These are phyloP conservation scores for Ceratobasidium sp. DNA, from an alignment of 1,284 basidiomycete genomes.

Conservation along the genomic window DNA sequence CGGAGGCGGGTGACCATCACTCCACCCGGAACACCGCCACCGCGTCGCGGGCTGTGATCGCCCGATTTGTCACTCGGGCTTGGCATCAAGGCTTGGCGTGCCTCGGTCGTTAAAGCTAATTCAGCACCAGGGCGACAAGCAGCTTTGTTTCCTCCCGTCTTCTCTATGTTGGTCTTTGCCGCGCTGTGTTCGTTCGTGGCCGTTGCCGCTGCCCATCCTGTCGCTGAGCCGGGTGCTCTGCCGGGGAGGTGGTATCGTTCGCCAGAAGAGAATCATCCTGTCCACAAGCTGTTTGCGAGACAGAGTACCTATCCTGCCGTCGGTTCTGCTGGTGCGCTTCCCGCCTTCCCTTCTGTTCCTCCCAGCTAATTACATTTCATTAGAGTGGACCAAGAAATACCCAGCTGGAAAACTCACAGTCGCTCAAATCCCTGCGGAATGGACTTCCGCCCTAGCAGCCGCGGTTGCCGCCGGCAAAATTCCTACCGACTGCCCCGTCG, in stretches of 20 bases:
- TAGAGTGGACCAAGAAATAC: conserved; percentile 45
- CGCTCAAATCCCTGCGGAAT: conserved; percentile 63
- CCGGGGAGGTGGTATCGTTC: conserved; percentile 58
- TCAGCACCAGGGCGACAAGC: too few relatives aligned
- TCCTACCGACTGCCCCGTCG: conserved; percentile 69
- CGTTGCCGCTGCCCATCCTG: neutral
- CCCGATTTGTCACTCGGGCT: too few relatives aligned
- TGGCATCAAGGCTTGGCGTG: too few relatives aligned
- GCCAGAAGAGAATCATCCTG: conserved; percentile 57
- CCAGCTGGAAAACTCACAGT: conserved; percentile 50
- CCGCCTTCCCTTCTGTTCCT: neutral
- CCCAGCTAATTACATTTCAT: neutral
- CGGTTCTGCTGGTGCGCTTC: conserved; percentile 66
- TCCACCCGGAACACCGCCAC: too few relatives aligned
- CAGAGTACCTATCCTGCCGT: conserved; percentile 60
- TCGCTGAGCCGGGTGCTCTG: conserved; percentile 52
- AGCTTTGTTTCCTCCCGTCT: too few relatives aligned
- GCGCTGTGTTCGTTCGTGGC: neutral
- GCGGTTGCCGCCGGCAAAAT: conserved; percentile 75
- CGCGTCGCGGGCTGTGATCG: too few relatives aligned
- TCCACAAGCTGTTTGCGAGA: conserved; percentile 67
- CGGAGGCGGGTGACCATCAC: too few relatives aligned
- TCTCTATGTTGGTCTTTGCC: too few relatives aligned
- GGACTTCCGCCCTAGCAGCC: conserved; percentile 72
- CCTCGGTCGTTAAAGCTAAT: too few relatives aligned